Percentiles rank a stretch among this genome's conserved stretches.
These are phyloP conservation scores for Boletus subparvulus DNA, from an alignment of 768 basidiomycete species.

Conservation along the genomic window DNA sequence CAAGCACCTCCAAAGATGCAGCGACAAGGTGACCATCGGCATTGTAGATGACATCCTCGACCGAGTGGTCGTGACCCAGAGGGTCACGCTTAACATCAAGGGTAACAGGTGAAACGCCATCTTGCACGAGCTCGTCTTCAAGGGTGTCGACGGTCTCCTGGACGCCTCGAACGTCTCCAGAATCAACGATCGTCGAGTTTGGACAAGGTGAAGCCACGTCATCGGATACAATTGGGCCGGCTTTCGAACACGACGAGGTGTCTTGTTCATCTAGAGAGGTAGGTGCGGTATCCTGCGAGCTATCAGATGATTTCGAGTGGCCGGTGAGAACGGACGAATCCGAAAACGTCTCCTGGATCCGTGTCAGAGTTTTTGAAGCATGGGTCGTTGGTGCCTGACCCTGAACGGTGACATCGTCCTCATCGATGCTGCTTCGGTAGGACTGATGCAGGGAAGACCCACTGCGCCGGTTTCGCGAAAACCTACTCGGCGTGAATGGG, in stretches of 20 bases:
- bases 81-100: slow-evolving; percentile 38
- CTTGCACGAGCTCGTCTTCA: slow-evolving; percentile 57
- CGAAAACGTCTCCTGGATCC: slow-evolving; percentile 45
- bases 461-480: slow-evolving; percentile 41
- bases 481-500: slow-evolving; percentile 49
- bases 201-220: slow-evolving; percentile 28
- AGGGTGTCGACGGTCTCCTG: slow-evolving; percentile 34
- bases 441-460: slow-evolving; percentile 38
- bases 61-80: slow-evolving; percentile 71
- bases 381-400: slow-evolving; percentile 38
- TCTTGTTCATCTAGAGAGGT: slow-evolving; percentile 51
- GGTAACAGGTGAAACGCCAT: slow-evolving; percentile 51
- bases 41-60: slow-evolving; percentile 88
- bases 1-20: slow-evolving; percentile 82
- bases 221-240: slow-evolving; percentile 28
- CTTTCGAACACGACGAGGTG: slow-evolving; percentile 30
- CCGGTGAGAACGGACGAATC: slow-evolving; percentile 46
- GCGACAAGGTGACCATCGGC: slow-evolving; percentile 87
- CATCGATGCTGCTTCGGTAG: slow-evolving; percentile 43
- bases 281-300: slow-evolving; percentile 48
- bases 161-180: slow-evolving; percentile 48
- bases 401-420: slow-evolving; percentile 65
- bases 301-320: slow-evolving; percentile 45
- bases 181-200: slow-evolving; percentile 45
- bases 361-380: slow-evolving; percentile 11